Percentiles rank a stretch among this genome's conserved stretches.
phyloP scores from a whole-genome alignment of 352 stramenopile species.

The Phytophthora aleatoria region DNA sequence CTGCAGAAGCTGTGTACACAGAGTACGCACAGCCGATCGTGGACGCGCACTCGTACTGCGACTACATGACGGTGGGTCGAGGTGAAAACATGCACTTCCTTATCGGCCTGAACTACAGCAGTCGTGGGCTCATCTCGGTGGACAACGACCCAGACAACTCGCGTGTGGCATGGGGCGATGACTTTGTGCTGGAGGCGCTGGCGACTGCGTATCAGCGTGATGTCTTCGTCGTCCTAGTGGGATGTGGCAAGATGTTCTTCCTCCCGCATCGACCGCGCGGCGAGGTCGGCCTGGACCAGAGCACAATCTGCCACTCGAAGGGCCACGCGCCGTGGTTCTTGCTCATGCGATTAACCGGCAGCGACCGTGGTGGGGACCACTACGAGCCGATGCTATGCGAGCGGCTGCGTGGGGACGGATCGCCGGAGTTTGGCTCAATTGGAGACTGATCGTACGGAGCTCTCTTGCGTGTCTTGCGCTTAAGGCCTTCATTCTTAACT shows the following conservation, averaged over 20 bases:
- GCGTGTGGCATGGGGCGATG: conserved; percentile 86
- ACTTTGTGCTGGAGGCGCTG: conserved; percentile 85
- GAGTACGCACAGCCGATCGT: conserved; percentile 71
- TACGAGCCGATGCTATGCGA: conserved; percentile 90
- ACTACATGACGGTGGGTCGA: conserved; percentile 85
- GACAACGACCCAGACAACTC: conserved; percentile 80
- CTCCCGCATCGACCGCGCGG: conserved; percentile 74
- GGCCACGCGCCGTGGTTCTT: conserved; percentile 87
- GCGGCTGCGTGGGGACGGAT: conserved; percentile 81
- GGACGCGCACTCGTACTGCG: conserved; percentile 80
- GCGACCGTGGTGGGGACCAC: conserved; percentile 84
- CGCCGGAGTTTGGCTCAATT: conserved; percentile 83
- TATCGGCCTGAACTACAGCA: conserved; percentile 83
- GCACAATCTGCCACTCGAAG: conserved; percentile 64
- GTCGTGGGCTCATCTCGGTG: conserved; percentile 75
- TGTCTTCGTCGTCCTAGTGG: conserved; percentile 89
- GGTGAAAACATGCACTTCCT: conserved; percentile 81
- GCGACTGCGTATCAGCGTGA: conserved; percentile 88
- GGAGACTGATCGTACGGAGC: conserved; percentile 52
- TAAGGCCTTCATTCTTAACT: conserved; percentile 34
- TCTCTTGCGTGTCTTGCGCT: conserved; percentile 8
- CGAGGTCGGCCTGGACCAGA: conserved; percentile 45
- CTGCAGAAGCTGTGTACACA: conserved; percentile 81
- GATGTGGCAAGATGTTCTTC: conserved; percentile 90
- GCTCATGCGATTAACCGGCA: conserved; percentile 86